Evolutionary conservation across 1,139 yeast genomes (phyloP).

Genomic region (Arxiozyma bovina): DNA sequence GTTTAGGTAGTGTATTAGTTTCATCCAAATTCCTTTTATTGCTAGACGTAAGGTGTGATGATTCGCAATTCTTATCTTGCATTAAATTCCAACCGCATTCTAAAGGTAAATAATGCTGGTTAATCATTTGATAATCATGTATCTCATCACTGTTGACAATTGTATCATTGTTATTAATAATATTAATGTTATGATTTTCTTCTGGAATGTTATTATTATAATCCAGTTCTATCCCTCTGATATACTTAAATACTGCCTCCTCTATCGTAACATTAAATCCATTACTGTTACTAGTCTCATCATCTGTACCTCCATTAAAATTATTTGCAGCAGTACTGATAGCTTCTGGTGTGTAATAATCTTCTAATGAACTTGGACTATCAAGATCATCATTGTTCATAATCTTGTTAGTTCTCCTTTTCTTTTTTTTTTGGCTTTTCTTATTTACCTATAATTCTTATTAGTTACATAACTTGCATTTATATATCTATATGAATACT

Average conservation of each 20-base stretch:
- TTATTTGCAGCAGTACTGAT: not conserved
- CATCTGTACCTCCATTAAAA: no score
- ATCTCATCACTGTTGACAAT: not conserved
- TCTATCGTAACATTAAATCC: conserved; percentile 20
- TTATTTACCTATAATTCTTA: not conserved
- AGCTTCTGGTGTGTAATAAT: no score
- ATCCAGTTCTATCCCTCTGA: conserved; percentile 51
- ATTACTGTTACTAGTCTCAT: not conserved
- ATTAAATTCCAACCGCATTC: not conserved
- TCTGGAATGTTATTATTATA: not conserved
- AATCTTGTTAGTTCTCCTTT: not conserved
- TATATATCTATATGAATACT: no score
- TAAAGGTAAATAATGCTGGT: not conserved
- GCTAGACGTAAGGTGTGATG: not conserved
- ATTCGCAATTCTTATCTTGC: not conserved
- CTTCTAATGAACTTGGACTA: conserved; percentile 1
- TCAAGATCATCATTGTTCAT: not conserved
- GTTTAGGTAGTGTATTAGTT: not conserved
- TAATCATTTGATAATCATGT: not conserved
- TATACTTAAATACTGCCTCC: conserved; percentile 66
- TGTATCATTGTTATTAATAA: not conserved
- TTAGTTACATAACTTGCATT: not conserved
- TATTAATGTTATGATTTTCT: conserved; percentile 5
- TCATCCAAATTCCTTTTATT: not conserved
- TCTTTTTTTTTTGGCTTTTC: not conserved